Base-by-base conservation (phyloP, 148 eudicot species). In the Bassia scoparia region DNA sequence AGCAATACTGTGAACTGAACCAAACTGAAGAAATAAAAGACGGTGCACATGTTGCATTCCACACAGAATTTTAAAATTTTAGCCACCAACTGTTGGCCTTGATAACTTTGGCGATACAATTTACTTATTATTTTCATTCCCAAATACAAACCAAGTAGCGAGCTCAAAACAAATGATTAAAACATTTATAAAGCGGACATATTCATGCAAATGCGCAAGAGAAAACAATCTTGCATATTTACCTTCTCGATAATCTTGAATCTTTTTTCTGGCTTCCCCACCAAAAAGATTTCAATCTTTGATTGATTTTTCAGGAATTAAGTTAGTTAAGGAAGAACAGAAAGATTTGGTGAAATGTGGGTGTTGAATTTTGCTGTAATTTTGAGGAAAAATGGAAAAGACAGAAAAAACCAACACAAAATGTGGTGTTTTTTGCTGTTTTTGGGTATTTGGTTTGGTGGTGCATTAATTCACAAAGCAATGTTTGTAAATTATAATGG, bases 181-280 rank as follows among this genome's bases (percentile, higher is more conserved):
- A 7, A 37, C 7, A 37, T 7, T n/a, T n/a, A n/a, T n/a, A n/a
- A n/a, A n/a, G n/a, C n/a, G n/a, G n/a, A n/a, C n/a, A n/a, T n/a
- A n/a, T n/a, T n/a, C n/a, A n/a, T n/a, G n/a, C n/a, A n/a, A n/a
- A n/a, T n/a, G n/a, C n/a, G n/a, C n/a, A n/a, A n/a, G n/a, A n/a
- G n/a, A n/a, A n/a, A n/a, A n/a, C n/a, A n/a, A 20, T 24, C 24
- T 24, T 26, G 29, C 13, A 49, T 48, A 53, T 75, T n/a, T 86
- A 92, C 99, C 94, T 83, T 76, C 63, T 86, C 21, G 90, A 80
- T 46, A 95, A 76, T 27, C 83, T 85, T 70, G 93, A 84, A 75
- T 86, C 94, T 80, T 74, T n/a, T n/a, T 90, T 74, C 66, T 86
- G 65, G 83, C 73, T 41, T 88, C 92, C 74, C 71, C 60, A 62